Base-by-base conservation (phyloP, 441 rosid species). In the Populus hybrid region DNA sequence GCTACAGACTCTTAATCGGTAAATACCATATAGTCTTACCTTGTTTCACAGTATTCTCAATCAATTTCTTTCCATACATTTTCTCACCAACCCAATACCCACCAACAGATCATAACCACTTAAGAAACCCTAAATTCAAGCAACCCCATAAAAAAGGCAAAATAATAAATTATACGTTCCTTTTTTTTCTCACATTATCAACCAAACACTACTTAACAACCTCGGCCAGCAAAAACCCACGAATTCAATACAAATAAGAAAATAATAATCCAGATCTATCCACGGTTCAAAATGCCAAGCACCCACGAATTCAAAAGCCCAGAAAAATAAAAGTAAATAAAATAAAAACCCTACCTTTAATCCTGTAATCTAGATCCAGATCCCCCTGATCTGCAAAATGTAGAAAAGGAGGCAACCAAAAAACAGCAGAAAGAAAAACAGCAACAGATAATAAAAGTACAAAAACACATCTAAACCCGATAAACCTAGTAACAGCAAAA, bases 331-430 rank as follows among this genome's bases (percentile, higher is more conserved):
- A 65, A 26, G 30, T 34, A 69, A 28, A 36, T 6, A 14, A 26
- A 36, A 34, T 59, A 69, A 28, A 21, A 26, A 40, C 10, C 71
- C 59, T 34, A 94, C 98, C 95, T 89, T 84, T 84, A 77, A 89
- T 90, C 77, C 84, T 85, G 81, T 88, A 88, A 85, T 91, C 94
- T 73, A 86, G 94, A 91, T 88, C 89, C 82, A 88, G 90, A 85
- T 83, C 81, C 69, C 79, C 82, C 14, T 75, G 91, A 88, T 81
- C 91, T 78, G 85, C 69, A 32, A 73, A 85, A 21, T 79, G 82
- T 73, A 91, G 82, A 81, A 90, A 88, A 24, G 96, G 97, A 69
- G 93, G 91, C 84, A 93, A 69, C 94, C 93, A 85, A 81, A 93
- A 93, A 80, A 90, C 80, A 79, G 94, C 96, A 35, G 97, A 93